phyloP scores from a whole-genome alignment of 495 filamentous ascomycete species.

The Podospora australis region DNA sequence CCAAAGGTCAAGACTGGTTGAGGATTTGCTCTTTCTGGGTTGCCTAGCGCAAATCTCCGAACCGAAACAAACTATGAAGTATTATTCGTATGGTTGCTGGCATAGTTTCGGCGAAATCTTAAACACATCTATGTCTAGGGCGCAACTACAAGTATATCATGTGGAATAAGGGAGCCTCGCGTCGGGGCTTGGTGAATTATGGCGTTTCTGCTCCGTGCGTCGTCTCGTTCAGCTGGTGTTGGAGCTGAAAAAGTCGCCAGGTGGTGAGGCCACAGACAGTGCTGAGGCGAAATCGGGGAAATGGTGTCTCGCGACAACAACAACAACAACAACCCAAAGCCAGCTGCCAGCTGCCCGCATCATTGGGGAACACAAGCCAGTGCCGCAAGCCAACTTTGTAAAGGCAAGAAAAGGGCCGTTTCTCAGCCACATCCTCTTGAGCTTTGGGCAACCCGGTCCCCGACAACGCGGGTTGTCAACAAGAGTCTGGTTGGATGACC shows the following conservation, averaged over 20 bases:
- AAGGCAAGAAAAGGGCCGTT: constrained; percentile 19
- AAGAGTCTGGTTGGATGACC: too few relatives aligned
- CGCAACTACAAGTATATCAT: background rate
- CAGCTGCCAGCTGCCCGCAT: background rate
- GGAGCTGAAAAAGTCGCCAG: background rate
- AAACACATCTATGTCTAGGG: background rate
- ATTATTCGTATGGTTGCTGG: background rate
- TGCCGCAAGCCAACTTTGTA: constrained; percentile 9
- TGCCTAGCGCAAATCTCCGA: constrained; percentile 9
- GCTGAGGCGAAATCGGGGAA: background rate
- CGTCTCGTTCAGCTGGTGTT: background rate
- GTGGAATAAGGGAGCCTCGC: background rate
- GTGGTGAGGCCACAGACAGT: background rate
- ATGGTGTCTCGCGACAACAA: background rate
- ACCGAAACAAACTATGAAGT: background rate
- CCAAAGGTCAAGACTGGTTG: background rate
- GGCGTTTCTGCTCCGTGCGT: background rate
- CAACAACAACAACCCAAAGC: too few relatives aligned
- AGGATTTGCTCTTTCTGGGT: background rate
- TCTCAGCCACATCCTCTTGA: constrained; percentile 15
- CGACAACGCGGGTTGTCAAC: too few relatives aligned
- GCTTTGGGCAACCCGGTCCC: constrained; percentile 1
- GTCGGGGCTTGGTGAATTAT: background rate
- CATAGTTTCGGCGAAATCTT: background rate
- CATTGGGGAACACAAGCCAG: constrained; percentile 4